Base-by-base conservation (phyloP, 202 grass and related monocot genomes). In the Hordeum pubiflorum region DNA sequence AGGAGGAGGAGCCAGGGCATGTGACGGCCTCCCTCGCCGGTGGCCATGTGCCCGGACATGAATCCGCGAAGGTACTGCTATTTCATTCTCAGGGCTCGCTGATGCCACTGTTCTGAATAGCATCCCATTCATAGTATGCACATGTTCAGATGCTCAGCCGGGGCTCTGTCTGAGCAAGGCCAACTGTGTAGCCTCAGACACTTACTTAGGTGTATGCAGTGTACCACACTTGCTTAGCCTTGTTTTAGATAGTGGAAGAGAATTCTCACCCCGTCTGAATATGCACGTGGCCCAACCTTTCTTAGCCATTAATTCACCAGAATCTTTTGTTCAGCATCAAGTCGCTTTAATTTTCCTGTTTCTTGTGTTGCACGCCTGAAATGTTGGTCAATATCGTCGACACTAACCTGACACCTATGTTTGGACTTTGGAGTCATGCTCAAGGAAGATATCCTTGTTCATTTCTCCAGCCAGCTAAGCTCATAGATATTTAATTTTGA, bases 21-120 rank as follows among this genome's bases (percentile, higher is more conserved):
- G 80, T 83, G 80, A 83, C 34, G 13, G 55, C 74, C 26, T 66
- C 72, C 77, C 36, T 70, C 1, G 81, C 34, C 81, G 60, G 69
- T 75, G 61, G 81, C 61, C 65, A 88, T 88, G 75, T 69, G 69
- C 81, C 33, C 81, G 39, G 76, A 75, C 81, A 84, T 88, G 81
- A 72, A 84, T 69, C 81, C 54, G 22, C 81, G 43, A 21, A 88
- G 86, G 86, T 88, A 63, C 0, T 72, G 8, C 52, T 32, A 40
- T 74, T 15, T 13, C 57, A 5, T 37, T 63, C 17, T 22, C 23
- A 72, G 5, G 15, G 7, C 2, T 41, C 63, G 6, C 14, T 7
- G 0, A 11, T 43, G 65, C 64, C 26, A 50, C 48, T 40, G 29
- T 15, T 36, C 36, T 69, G 20, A 48, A 72, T 46, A 9, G 7